Evolutionary conservation across 1,139 yeast species (phyloP).

Genomic region (Yamadazyma blattariae): DNA sequence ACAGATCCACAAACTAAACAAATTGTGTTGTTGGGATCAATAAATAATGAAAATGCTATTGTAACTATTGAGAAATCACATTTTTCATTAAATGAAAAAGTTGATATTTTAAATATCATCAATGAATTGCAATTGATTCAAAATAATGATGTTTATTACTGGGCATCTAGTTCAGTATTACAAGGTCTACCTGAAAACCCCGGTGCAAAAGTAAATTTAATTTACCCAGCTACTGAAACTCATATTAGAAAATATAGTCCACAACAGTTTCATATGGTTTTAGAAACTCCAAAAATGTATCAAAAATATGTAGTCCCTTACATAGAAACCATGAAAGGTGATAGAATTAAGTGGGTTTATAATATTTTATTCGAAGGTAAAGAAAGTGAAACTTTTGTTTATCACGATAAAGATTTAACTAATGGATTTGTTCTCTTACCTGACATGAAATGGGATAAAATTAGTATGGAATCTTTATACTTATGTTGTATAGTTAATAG

Average conservation of each 20-base stretch:
- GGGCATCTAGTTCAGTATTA: conserved; percentile 61
- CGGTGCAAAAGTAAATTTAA: conserved; percentile 68
- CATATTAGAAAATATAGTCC: conserved; percentile 74
- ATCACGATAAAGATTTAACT: conserved; percentile 54
- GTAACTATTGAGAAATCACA: conserved; percentile 70
- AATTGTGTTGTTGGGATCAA: conserved; percentile 62
- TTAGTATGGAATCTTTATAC: conserved; percentile 66
- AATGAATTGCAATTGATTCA: conserved; percentile 46
- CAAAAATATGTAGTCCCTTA: conserved; percentile 63
- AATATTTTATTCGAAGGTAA: conserved; percentile 80
- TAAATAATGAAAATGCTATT: conserved; percentile 63
- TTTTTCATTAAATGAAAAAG: conserved; percentile 32
- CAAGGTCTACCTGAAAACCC: conserved; percentile 52
- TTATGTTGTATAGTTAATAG: conserved; percentile 76
- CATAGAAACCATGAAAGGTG: conserved; percentile 73
- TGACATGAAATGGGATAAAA: conserved; percentile 93
- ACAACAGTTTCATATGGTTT: conserved; percentile 57
- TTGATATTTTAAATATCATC: conserved; percentile 22
- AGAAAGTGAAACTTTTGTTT: conserved; percentile 76
- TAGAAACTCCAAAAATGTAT: conserved; percentile 83
- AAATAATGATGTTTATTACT: conserved; percentile 76
- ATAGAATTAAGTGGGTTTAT: conserved; percentile 83
- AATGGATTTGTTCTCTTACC: conserved; percentile 65
- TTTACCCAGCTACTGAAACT: conserved; percentile 86
- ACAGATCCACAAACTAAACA: conserved; percentile 66